phyloP scores from a whole-genome alignment of 2,329 filamentous ascomycete genomes.

The Scorias spongiosa region DNA sequence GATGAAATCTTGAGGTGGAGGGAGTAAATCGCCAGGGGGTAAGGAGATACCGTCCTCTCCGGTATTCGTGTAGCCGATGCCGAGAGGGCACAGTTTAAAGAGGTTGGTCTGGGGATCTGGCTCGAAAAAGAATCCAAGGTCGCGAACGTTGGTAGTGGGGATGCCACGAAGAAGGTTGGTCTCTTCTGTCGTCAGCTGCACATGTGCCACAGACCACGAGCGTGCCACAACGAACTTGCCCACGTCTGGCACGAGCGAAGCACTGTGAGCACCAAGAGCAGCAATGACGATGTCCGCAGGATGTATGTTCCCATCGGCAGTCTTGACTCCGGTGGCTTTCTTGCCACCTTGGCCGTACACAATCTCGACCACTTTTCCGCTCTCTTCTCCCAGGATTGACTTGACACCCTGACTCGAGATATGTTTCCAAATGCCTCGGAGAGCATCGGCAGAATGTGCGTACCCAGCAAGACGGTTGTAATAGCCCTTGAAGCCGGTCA shows the following conservation, averaged over 20 bases:
- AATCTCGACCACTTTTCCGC: slow-evolving; percentile 25
- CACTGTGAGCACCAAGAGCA: slow-evolving; percentile 36
- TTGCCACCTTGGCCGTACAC: slow-evolving; percentile 21
- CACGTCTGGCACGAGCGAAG: slow-evolving; percentile 33
- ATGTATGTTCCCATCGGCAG: slow-evolving; percentile 25
- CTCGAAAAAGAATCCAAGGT: slow-evolving; percentile 52
- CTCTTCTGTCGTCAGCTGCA: slow-evolving; percentile 41
- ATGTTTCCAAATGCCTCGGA: slow-evolving; percentile 32
- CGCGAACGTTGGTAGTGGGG: slow-evolving; percentile 45
- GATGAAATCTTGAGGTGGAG: slow-evolving; percentile 33
- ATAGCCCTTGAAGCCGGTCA: slow-evolving; percentile 43
- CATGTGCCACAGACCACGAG: slow-evolving; percentile 44
- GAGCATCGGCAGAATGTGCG: slow-evolving; percentile 38
- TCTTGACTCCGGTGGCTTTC: slow-evolving; percentile 23
- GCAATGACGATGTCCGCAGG: slow-evolving; percentile 31
- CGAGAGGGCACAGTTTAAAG: slow-evolving; percentile 45
- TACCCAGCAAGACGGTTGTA: slow-evolving; percentile 43
- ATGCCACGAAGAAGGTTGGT: slow-evolving; percentile 39
- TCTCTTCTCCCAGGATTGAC: slow-evolving; percentile 29
- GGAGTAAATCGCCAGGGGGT: slow-evolving; percentile 26
- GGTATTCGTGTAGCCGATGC: slow-evolving; percentile 40
- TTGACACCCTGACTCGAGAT: slow-evolving; percentile 26
- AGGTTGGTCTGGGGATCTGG: slow-evolving; percentile 43
- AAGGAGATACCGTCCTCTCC: slow-evolving; percentile 29
- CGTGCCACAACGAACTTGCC: slow-evolving; percentile 39